Conservation (phyloP, 306 rosid genomes). For the Vigna angularis region DNA sequence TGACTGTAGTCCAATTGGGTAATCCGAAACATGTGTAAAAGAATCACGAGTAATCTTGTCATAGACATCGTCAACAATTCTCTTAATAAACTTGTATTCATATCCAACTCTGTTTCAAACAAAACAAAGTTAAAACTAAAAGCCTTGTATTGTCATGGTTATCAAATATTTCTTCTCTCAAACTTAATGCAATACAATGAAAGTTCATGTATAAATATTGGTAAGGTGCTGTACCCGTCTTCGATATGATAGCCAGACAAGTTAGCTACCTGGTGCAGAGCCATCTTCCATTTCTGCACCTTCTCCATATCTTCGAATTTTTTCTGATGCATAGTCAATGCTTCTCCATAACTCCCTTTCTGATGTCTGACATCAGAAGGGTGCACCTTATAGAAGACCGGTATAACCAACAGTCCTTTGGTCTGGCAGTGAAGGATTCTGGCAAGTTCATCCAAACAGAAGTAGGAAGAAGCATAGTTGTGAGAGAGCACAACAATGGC, state of each 20-base stretch:
- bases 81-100: background rate
- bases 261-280: background rate
- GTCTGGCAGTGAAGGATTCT: background rate
- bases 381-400: conserved; percentile 4
- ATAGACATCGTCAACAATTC: background rate
- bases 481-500: conserved; percentile 13
- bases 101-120: conserved; percentile 2
- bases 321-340: background rate
- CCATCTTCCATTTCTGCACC: conserved; percentile 21
- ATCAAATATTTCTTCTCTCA: background rate
- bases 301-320: background rate
- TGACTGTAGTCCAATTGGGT: background rate
- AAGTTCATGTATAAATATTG: background rate
- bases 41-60: background rate
- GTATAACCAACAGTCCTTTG: background rate
- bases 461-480: conserved; percentile 1
- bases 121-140: background rate
- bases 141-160: background rate
- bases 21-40: background rate
- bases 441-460: conserved; percentile 37
- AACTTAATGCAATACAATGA: too few relatives aligned
- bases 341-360: conserved; percentile 4
- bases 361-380: conserved; percentile 25
- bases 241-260: background rate
- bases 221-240: background rate